Conservation (phyloP, 192 early-diverging fungal genomes). For the Backusella psychrophila region DNA sequence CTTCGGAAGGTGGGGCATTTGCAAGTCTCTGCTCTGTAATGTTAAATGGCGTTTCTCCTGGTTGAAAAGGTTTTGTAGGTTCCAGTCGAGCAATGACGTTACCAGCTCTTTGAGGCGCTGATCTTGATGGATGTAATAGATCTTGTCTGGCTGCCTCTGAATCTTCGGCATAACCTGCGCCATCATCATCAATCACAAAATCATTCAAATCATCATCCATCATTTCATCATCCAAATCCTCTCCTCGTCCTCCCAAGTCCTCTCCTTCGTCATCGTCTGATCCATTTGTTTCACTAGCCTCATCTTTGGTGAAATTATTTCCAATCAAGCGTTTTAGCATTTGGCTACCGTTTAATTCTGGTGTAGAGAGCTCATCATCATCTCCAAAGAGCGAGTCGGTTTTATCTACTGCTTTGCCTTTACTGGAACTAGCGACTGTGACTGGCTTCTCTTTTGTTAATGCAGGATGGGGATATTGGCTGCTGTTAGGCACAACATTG, state of each 20-base stretch:
- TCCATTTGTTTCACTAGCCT: constrained; percentile 17
- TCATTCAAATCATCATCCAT: constrained; percentile 60
- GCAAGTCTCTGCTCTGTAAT: background rate
- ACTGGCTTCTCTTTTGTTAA: background rate
- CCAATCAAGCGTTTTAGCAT: constrained; percentile 24
- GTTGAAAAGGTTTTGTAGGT: constrained; percentile 59
- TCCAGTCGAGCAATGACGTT: background rate
- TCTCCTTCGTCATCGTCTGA: constrained; percentile 25
- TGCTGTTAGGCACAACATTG: constrained; percentile 48
- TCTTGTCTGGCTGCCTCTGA: background rate
- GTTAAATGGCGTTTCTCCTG: constrained; percentile 70
- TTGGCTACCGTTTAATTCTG: background rate
- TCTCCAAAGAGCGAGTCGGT: background rate
- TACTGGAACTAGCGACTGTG: background rate
- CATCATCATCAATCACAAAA: constrained; percentile 92
- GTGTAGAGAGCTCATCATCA: background rate
- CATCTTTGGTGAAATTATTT: constrained; percentile 41
- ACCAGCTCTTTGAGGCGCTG: background rate
- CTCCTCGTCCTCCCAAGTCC: background rate
- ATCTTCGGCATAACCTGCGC: constrained; percentile 61
- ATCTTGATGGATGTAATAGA: background rate
- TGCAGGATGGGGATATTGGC: constrained; percentile 22
- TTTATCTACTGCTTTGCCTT: background rate
- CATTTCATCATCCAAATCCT: constrained; percentile 43
- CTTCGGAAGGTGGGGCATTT: constrained; percentile 9